Percentiles rank a stretch among this genome's conserved stretches.
These are phyloP conservation scores for Neofusicoccum kwambonambiense DNA, from an alignment of 2,329 filamentous ascomycete genomes.

Conservation along the genomic window DNA sequence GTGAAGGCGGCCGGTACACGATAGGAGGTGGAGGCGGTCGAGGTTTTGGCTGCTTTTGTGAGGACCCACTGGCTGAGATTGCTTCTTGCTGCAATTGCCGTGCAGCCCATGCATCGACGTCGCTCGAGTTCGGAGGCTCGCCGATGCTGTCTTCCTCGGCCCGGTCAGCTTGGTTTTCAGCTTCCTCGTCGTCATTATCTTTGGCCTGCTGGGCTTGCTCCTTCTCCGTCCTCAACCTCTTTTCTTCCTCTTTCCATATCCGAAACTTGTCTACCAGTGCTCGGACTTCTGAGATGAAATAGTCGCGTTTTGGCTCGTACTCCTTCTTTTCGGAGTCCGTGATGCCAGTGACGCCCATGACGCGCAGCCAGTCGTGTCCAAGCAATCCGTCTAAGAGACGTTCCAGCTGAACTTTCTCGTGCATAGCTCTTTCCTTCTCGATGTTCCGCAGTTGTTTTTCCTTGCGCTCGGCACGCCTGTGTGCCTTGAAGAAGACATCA, in stretches of 20 bases:
- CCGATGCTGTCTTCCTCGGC: constrained; percentile 34
- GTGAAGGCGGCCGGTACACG: constrained; percentile 26
- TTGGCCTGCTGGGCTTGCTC: constrained; percentile 59
- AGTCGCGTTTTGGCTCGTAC: constrained; percentile 79
- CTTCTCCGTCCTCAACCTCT: constrained; percentile 72
- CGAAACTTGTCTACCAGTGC: constrained; percentile 83
- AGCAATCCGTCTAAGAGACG: constrained; percentile 76
- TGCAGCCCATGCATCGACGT: constrained; percentile 69
- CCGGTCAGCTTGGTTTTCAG: constrained; percentile 32
- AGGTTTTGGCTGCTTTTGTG: constrained; percentile 1
- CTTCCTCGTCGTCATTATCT: constrained; percentile 49
- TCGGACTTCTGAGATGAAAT: constrained; percentile 82
- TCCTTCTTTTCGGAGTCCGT: constrained; percentile 83
- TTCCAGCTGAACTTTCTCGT: constrained; percentile 66
- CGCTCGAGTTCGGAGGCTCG: constrained; percentile 57
- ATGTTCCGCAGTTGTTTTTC: constrained; percentile 69
- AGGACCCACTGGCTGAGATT: constrained; percentile 14
- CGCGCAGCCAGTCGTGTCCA: constrained; percentile 87
- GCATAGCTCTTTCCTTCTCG: constrained; percentile 64
- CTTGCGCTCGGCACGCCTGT: constrained; percentile 61
- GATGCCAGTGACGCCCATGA: constrained; percentile 83
- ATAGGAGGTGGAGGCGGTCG: constrained; percentile 21
- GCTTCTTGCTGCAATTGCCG: constrained; percentile 74
- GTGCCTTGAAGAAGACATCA: constrained; percentile 56
- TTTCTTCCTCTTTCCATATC: constrained; percentile 86